Evolutionary conservation across 2,329 filamentous ascomycete species (phyloP).

Genomic region (Mariannaea sp.): DNA sequence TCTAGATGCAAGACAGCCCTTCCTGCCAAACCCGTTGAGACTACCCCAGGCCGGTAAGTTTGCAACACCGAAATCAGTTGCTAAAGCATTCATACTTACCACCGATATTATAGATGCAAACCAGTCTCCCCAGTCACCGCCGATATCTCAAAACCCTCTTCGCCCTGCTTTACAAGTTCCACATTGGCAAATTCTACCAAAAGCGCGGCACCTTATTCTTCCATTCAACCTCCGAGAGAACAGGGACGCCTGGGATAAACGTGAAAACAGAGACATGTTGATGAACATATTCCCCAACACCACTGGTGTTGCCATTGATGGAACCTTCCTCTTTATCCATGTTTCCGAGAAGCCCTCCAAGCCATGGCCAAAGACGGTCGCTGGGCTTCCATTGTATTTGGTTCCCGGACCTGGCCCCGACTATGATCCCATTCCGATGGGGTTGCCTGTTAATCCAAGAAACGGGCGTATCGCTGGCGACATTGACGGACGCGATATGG

Average conservation of each 20-base stretch:
- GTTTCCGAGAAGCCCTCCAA: slow-evolving; percentile 3
- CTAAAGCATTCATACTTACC: too few species aligned
- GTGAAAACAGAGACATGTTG: not conserved
- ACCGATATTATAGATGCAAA: too few species aligned
- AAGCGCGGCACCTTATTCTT: not conserved
- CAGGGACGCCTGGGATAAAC: not conserved
- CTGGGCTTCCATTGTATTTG: slow-evolving; percentile 4
- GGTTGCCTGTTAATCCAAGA: not conserved
- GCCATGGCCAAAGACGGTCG: slow-evolving; percentile 11
- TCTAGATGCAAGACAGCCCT: too few species aligned
- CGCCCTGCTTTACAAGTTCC: too few species aligned
- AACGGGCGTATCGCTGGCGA: slow-evolving; percentile 5
- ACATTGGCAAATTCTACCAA: not conserved
- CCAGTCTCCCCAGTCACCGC: too few species aligned
- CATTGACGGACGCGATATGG: not conserved
- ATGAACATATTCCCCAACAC: not conserved
- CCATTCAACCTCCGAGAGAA: slow-evolving; percentile 1
- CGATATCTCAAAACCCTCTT: too few species aligned
- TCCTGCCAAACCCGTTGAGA: too few species aligned
- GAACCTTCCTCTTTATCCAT: not conserved
- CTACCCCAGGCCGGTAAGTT: too few species aligned
- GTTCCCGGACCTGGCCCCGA: not conserved
- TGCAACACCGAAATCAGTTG: too few species aligned
- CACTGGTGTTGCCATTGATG: not conserved
- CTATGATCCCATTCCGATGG: not conserved